Base-by-base conservation (phyloP, 2,329 filamentous ascomycete genomes). In the Monosporascus cannonballus region DNA sequence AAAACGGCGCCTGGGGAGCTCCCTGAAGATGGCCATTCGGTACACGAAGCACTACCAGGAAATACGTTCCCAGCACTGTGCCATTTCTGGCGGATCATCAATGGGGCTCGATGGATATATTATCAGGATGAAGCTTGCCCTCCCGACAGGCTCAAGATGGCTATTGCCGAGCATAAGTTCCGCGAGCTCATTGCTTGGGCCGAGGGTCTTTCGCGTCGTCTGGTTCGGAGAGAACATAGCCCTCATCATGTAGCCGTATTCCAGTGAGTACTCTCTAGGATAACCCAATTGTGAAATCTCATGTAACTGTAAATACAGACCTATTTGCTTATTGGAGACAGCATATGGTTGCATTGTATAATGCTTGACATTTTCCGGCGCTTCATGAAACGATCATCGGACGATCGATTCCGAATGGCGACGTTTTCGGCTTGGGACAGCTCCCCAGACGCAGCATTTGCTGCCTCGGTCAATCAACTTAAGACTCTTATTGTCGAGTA, bases 321-420 rank as follows among this genome's bases (percentile, higher is more conserved):
- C 15, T n/a, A 18, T 9, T 2, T 27, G 14, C 5, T 45, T 44
- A 30, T 34, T 53, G 5, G 34, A 5, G 2, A n/a, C 39, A 74
- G 71, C 49, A 67, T 73, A n/a, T 73, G 69, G 70, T 58, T 72
- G 6, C 71, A 74, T 39, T 63, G 64, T 8, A 67, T 64, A 11
- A 61, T 74, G 17, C 64, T 74, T 4, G 66, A 69, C 22, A 65
- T 74, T 8, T 67, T 71, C 50, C 56, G 64, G 30, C 69, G 66
- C 1, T 68, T 68, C 39, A 48, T 63, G 2, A 47, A 48, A 4
- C 48, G 50, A 1, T 11, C 45, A 0, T 24, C 50, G 1, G 49
- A 41, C 3, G 36, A 58, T 27, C 55, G 48, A 7, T 41, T 47
- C 4, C 51, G 55, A 7, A 44, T 68, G 15, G 57, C 42, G 48